A percentile compares a stretch with the other conserved stretches of the same genome.
Evolutionary conservation across 805 yeast genomes (phyloP).

Genomic region (Kodamaea leandrae): DNA sequence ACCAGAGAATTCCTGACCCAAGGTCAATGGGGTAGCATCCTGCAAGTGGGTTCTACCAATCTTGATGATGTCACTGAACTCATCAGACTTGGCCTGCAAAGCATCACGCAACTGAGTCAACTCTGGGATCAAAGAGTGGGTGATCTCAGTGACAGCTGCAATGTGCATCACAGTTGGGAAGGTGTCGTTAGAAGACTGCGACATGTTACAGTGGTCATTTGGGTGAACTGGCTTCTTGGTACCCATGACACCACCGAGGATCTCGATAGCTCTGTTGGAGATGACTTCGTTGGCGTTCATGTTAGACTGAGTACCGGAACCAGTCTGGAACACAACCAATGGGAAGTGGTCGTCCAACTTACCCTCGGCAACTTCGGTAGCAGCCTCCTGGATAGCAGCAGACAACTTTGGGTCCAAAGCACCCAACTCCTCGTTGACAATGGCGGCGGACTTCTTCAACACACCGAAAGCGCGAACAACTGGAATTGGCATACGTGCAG

Average conservation of each 20-base stretch:
- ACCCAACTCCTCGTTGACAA: slow-evolving; percentile 81
- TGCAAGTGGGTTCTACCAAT: slow-evolving; percentile 99
- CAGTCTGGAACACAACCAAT: slow-evolving; percentile 97
- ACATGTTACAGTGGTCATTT: slow-evolving; percentile 97
- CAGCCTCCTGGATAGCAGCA: slow-evolving; percentile 85
- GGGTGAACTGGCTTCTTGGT: slow-evolving; percentile 96
- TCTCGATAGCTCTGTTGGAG: slow-evolving; percentile 95
- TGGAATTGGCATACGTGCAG: slow-evolving; percentile 90
- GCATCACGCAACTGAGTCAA: slow-evolving; percentile 74
- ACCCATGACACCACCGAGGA: slow-evolving; percentile 89
- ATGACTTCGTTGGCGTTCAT: slow-evolving; percentile 99
- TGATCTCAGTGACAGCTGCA: slow-evolving; percentile 92
- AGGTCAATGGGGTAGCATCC: slow-evolving; percentile 96
- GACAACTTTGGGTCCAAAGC: slow-evolving; percentile 78
- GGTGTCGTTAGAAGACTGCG: slow-evolving; percentile 98
- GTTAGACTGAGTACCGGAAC: slow-evolving; percentile 97
- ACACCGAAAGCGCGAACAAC: slow-evolving; percentile 89
- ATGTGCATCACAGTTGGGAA: slow-evolving; percentile 99
- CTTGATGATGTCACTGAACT: slow-evolving; percentile 87
- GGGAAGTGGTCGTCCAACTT: slow-evolving; percentile 94
- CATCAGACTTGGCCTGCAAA: slow-evolving; percentile 72
- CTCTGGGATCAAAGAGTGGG: slow-evolving; percentile 73
- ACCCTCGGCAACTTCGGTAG: slow-evolving; percentile 92
- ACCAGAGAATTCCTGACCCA: slow-evolving; percentile 98
- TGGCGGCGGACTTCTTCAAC: slow-evolving; percentile 91